These are phyloP conservation scores for Vigna unguiculata DNA, from an alignment of 306 rosid species.

Conservation along the genomic window DNA sequence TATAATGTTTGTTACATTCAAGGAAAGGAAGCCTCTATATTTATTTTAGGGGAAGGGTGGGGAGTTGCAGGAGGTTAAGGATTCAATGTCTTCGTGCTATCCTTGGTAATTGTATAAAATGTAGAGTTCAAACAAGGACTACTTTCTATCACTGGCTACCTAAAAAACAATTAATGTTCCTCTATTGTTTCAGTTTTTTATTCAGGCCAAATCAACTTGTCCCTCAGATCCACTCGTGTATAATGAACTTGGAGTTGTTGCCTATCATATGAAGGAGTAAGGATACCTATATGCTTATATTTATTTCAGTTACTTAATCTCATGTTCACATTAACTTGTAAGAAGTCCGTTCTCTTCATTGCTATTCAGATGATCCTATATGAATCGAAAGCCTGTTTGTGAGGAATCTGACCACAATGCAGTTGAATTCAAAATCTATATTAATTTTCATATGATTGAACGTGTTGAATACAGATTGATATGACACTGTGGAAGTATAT, in stretches of 20 bases:
- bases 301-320: constrained; percentile 1
- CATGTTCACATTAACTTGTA: neutral
- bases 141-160: constrained; percentile 36
- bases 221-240: constrained; percentile 94
- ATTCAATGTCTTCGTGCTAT: neutral
- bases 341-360: constrained; percentile 1
- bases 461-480: neutral
- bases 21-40: neutral
- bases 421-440: neutral
- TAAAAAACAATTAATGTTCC: constrained; percentile 22
- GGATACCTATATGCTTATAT: constrained; percentile 39
- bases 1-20: constrained; percentile 18
- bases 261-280: constrained; percentile 96
- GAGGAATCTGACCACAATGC: neutral
- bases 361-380: constrained; percentile 29
- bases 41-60: neutral
- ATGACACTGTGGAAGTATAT: neutral
- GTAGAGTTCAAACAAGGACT: constrained; percentile 6
- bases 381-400: neutral
- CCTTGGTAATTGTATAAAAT: neutral
- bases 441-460: neutral
- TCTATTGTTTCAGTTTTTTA: constrained; percentile 69
- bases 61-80: neutral
- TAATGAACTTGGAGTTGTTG: constrained; percentile 98
- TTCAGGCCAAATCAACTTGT: constrained; percentile 86